A percentile compares a stretch with the other conserved stretches of the same genome.
phyloP scores from a whole-genome alignment of 2,329 filamentous ascomycete genomes.

The Pseudopithomyces chartarum region DNA sequence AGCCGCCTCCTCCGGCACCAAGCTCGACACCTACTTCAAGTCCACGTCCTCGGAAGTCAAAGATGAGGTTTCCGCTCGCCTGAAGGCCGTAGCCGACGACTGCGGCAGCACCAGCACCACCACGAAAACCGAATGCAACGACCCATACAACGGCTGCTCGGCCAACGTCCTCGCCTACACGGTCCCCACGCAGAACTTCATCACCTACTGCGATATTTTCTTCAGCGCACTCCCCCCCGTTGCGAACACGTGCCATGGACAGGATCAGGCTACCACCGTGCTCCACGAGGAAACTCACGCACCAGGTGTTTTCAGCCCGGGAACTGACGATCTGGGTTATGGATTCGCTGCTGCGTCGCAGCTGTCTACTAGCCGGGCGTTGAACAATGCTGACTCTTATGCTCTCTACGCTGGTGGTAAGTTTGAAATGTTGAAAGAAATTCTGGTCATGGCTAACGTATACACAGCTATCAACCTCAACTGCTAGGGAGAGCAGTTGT shows the following conservation, averaged over 20 bases:
- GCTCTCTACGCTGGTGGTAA: conserved; percentile 58
- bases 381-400: conserved; percentile 69
- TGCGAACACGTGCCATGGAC: conserved; percentile 61
- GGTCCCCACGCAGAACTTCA: conserved; percentile 57
- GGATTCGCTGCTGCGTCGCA: conserved; percentile 58
- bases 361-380: conserved; percentile 56
- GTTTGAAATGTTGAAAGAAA: not conserved
- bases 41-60: conserved; percentile 54
- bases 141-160: conserved; percentile 59
- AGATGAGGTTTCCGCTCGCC: conserved; percentile 36
- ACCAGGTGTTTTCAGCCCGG: conserved; percentile 56
- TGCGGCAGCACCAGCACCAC: conserved; percentile 58
- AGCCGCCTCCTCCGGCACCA: conserved; percentile 51
- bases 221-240: conserved; percentile 60
- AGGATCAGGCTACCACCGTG: conserved; percentile 69
- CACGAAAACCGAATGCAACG: conserved; percentile 64
- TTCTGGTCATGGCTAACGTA: not conserved
- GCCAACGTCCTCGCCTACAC: conserved; percentile 63
- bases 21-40: conserved; percentile 65
- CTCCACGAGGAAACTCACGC: conserved; percentile 71
- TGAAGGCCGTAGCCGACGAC: conserved; percentile 57
- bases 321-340: conserved; percentile 63
- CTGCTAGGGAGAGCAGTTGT: not conserved
- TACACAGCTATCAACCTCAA: not conserved
- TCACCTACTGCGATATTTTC: conserved; percentile 67